phyloP scores from a whole-genome alignment of 805 yeast species.

The Suhomyces sp. region DNA sequence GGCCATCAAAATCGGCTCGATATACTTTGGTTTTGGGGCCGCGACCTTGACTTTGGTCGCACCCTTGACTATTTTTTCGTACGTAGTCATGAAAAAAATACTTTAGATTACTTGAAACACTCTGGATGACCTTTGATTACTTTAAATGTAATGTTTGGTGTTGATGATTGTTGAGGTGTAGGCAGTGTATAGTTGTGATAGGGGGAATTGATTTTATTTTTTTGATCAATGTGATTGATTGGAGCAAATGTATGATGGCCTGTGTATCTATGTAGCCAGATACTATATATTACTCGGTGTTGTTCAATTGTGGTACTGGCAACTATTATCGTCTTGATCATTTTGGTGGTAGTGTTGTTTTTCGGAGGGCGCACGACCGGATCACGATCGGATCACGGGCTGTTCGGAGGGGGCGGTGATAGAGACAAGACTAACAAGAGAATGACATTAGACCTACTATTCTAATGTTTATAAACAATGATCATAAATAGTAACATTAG shows the following conservation, averaged over 20 bases:
- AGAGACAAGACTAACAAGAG: background rate
- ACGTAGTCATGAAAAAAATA: constrained; percentile 57
- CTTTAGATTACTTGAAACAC: background rate
- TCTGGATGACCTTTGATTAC: too few relatives aligned
- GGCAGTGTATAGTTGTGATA: too few relatives aligned
- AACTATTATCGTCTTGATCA: background rate
- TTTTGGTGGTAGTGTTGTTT: background rate
- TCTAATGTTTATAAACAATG: too few relatives aligned
- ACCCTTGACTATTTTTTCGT: constrained; percentile 70
- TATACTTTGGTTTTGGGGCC: constrained; percentile 95
- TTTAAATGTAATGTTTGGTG: background rate
- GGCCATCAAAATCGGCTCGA: constrained; percentile 84
- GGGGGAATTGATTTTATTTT: background rate
- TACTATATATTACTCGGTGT: background rate
- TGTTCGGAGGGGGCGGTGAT: background rate
- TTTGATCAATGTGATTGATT: background rate
- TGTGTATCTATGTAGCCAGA: background rate
- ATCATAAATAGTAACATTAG: too few relatives aligned
- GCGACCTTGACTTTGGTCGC: constrained; percentile 64
- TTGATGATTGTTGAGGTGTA: background rate
- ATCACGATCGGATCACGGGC: background rate
- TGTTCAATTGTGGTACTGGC: background rate
- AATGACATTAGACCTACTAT: too few relatives aligned
- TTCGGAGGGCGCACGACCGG: background rate
- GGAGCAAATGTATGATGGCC: background rate